Percentiles rank a stretch among this genome's conserved stretches.
Evolutionary conservation across 2,329 filamentous ascomycete genomes (phyloP).

Genomic region (Thelonectria rubi): DNA sequence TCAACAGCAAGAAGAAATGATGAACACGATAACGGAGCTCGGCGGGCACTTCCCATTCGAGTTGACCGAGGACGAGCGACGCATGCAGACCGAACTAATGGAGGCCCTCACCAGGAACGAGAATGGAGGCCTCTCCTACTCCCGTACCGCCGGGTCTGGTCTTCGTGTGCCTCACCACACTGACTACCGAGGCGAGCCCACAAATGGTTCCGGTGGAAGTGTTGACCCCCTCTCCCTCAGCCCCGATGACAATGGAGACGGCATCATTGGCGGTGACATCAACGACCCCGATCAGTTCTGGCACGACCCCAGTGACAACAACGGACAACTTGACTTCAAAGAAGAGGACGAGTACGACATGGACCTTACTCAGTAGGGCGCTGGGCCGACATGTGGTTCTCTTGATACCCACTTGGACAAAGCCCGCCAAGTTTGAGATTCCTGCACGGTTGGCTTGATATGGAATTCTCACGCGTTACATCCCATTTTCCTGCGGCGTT

Average conservation of each 20-base stretch:
- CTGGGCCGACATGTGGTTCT: constrained; percentile 10
- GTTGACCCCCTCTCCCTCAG: constrained; percentile 51
- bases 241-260: constrained; percentile 51
- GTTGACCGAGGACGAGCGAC: constrained; percentile 88
- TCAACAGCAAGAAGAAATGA: constrained; percentile 87
- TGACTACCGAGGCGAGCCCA: constrained; percentile 83
- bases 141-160: constrained; percentile 82
- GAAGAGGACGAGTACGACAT: constrained; percentile 95
- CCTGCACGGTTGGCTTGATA: not conserved
- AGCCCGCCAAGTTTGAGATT: constrained; percentile 5
- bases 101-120: constrained; percentile 88
- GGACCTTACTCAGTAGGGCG: constrained; percentile 64
- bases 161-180: constrained; percentile 93
- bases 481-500: constrained; percentile 35
- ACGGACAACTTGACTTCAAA: constrained; percentile 81
- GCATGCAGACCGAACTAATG: constrained; percentile 93
- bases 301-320: constrained; percentile 77
- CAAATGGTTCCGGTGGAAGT: constrained; percentile 58
- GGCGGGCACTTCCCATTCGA: constrained; percentile 83
- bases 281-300: constrained; percentile 67
- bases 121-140: constrained; percentile 80
- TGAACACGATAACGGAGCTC: constrained; percentile 75
- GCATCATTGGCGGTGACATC: constrained; percentile 55
- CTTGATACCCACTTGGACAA: constrained; percentile 9
- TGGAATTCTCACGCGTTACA: not conserved